These are phyloP conservation scores for Dunaliella sp. DNA, from an alignment of 139 green algal species.

Conservation along the genomic window DNA sequence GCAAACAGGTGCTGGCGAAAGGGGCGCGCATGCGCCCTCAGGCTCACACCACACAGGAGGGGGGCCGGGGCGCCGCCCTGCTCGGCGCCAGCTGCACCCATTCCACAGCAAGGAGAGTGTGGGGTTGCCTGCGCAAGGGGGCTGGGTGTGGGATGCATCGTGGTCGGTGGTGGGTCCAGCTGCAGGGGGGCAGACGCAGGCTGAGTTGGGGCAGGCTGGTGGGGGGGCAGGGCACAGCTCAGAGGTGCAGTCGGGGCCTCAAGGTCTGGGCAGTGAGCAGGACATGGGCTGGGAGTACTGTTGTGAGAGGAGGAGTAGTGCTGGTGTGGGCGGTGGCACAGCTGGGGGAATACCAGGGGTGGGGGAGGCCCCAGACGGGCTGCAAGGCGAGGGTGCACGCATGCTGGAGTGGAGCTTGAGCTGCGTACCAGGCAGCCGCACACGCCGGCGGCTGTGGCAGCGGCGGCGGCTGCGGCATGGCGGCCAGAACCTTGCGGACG, in stretches of 20 bases:
- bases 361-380: too few relatives aligned
- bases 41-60: too few relatives aligned
- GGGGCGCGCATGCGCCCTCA: background rate
- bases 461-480: background rate
- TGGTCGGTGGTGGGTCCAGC: background rate
- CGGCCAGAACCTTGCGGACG: too few relatives aligned
- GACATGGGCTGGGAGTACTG: constrained; percentile 33
- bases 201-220: background rate
- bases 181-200: background rate
- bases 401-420: background rate
- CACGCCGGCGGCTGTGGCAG: background rate
- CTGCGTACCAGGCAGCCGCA: background rate
- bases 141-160: constrained; percentile 53
- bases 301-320: background rate
- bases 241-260: too few relatives aligned
- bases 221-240: too few relatives aligned
- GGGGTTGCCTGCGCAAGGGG: constrained; percentile 33
- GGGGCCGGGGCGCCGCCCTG: background rate
- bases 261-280: too few relatives aligned
- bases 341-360: too few relatives aligned
- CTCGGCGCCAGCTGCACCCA: background rate
- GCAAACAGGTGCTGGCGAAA: background rate
- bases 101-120: constrained; percentile 31
- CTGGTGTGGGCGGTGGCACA: too few relatives aligned
- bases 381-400: too few relatives aligned